phyloP scores from a whole-genome alignment of 139 green algal species.

The Ulvella scutata region DNA sequence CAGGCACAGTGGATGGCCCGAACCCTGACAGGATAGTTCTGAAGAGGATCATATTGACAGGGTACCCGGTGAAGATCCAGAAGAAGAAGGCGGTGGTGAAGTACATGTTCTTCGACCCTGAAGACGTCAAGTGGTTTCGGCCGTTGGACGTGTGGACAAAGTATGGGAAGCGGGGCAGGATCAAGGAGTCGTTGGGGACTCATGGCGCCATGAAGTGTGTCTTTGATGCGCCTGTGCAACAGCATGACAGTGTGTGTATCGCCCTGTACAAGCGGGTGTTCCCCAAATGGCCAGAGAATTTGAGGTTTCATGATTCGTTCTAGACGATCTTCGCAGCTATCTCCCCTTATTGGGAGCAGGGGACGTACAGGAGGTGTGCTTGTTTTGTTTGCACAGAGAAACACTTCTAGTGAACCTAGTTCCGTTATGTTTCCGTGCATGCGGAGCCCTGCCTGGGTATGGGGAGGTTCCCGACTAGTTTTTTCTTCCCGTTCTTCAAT shows the following conservation, averaged over 20 bases:
- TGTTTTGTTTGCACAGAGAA: too few relatives aligned
- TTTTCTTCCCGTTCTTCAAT: too few relatives aligned
- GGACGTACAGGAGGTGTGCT: too few relatives aligned
- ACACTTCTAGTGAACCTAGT: too few relatives aligned
- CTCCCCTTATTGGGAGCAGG: too few relatives aligned
- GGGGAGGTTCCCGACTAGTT: too few relatives aligned
- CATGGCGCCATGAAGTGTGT: slow-evolving; percentile 90
- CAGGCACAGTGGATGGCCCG: slow-evolving; percentile 42
- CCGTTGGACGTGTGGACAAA: slow-evolving; percentile 90
- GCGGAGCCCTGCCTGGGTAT: too few relatives aligned
- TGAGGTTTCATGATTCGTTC: slow-evolving; percentile 14
- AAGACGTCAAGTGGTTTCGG: slow-evolving; percentile 85
- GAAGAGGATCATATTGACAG: slow-evolving; percentile 75
- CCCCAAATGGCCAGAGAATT: slow-evolving; percentile 66
- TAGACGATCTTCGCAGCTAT: too few relatives aligned
- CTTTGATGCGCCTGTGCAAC: slow-evolving; percentile 79
- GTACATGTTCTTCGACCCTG: slow-evolving; percentile 90
- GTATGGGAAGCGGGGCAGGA: slow-evolving; percentile 69
- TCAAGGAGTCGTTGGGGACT: slow-evolving; percentile 86
- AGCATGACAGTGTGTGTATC: slow-evolving; percentile 84
- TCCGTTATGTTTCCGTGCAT: too few relatives aligned
- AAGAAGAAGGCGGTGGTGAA: slow-evolving; percentile 79
- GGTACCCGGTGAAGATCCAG: slow-evolving; percentile 72
- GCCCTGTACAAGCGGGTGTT: slow-evolving; percentile 93
- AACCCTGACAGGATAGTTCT: slow-evolving; percentile 78